Percentiles rank a stretch among this genome's conserved stretches.
phyloP scores from a whole-genome alignment of 176 grass and related monocot genomes.

The Tillandsia fasciculata region DNA sequence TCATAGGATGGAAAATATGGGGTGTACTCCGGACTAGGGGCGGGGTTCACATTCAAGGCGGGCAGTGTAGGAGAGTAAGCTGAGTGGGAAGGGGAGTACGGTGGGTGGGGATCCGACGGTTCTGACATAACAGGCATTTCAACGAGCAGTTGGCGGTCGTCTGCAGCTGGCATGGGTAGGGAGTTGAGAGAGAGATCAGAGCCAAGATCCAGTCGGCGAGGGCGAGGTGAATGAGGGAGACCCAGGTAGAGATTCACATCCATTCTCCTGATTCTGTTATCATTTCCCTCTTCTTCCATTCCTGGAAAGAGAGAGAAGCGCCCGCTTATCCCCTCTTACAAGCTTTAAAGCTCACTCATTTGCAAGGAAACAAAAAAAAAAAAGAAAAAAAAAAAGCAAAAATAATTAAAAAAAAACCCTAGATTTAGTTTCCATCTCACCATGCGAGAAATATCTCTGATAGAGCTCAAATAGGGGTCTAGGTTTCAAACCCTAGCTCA shows the following conservation, averaged over 20 bases:
- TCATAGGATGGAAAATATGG: slow-evolving; percentile 36
- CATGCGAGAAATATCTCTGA: background rate
- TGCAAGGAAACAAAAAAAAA: too few relatives aligned
- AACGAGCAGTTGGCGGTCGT: slow-evolving; percentile 22
- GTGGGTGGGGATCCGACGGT: slow-evolving; percentile 33
- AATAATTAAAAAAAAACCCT: background rate
- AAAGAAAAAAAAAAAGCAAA: too few relatives aligned
- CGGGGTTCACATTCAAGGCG: slow-evolving; percentile 20
- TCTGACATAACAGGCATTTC: slow-evolving; percentile 16
- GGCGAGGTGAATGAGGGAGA: slow-evolving; percentile 57
- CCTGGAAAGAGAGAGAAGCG: background rate
- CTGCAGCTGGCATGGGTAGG: slow-evolving; percentile 58
- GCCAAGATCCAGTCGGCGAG: slow-evolving; percentile 68
- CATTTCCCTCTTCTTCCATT: slow-evolving; percentile 56
- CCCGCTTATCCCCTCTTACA: background rate
- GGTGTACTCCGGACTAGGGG: slow-evolving; percentile 36
- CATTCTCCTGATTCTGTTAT: slow-evolving; percentile 54
- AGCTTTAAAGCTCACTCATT: background rate
- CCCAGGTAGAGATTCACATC: slow-evolving; percentile 99
- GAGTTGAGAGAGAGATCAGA: slow-evolving; percentile 86
- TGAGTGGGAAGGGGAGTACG: slow-evolving; percentile 30
- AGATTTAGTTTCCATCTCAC: background rate
- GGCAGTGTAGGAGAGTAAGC: slow-evolving; percentile 24
- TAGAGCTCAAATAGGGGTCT: background rate
- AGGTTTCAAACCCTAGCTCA: background rate